Conservation (phyloP, 2,329 filamentous ascomycete genomes). For the Triangularia setosa region DNA sequence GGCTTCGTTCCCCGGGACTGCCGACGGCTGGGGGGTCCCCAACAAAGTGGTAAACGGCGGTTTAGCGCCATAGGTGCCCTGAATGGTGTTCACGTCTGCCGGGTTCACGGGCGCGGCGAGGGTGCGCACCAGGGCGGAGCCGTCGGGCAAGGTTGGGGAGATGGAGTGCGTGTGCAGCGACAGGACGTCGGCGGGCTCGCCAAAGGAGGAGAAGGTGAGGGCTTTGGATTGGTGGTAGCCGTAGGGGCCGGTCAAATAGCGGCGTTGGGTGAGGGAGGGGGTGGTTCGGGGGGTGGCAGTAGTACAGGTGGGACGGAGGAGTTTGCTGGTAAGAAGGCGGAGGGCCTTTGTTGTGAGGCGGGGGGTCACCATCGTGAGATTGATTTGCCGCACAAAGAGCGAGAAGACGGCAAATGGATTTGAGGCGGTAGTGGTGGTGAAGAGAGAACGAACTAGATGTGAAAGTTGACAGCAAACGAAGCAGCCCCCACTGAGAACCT, state of each 20-base stretch:
- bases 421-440: no score
- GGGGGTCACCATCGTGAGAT: conserved; percentile 6
- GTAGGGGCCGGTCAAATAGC: conserved; percentile 60
- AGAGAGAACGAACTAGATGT: neutral
- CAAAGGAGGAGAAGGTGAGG: conserved; percentile 70
- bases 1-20: conserved; percentile 85
- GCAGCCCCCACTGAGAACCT: neutral
- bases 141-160: conserved; percentile 64
- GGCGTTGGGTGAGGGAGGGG: conserved; percentile 27
- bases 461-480: neutral
- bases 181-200: conserved; percentile 69
- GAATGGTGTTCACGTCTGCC: conserved; percentile 95
- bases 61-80: conserved; percentile 89
- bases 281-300: neutral
- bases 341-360: conserved; percentile 5
- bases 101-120: conserved; percentile 93
- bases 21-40: conserved; percentile 71
- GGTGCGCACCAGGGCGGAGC: conserved; percentile 71
- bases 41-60: conserved; percentile 68
- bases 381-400: no score
- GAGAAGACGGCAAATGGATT: no score
- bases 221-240: conserved; percentile 83
- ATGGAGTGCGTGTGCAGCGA: conserved; percentile 72
- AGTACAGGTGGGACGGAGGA: neutral
- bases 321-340: neutral